phyloP scores from a whole-genome alignment of 495 filamentous ascomycete species.

The Umbilicaria muhlenbergii region DNA sequence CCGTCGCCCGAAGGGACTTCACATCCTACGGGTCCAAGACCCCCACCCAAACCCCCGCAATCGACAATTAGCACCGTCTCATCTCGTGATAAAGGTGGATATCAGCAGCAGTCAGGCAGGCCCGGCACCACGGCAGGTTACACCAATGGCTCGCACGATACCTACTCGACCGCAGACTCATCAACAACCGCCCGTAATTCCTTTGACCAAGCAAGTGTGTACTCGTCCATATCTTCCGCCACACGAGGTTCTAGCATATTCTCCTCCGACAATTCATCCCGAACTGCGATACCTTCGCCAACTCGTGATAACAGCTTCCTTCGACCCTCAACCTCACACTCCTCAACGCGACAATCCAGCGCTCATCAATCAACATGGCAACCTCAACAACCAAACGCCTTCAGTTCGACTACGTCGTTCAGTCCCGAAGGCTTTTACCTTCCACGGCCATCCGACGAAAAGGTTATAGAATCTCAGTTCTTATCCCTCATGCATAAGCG shows the following conservation, averaged over 20 bases:
- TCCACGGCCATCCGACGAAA: slow-evolving; percentile 62
- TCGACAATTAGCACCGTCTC: slow-evolving; percentile 47
- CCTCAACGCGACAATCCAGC: slow-evolving; percentile 9
- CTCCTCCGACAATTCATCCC: slow-evolving; percentile 47
- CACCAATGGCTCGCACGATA: slow-evolving; percentile 28
- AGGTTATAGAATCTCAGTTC: slow-evolving; percentile 82
- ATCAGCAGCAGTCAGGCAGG: slow-evolving; percentile 60
- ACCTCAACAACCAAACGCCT: slow-evolving; percentile 27
- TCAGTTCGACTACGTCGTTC: slow-evolving; percentile 33
- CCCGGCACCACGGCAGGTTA: slow-evolving; percentile 35
- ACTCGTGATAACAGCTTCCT: slow-evolving; percentile 20
- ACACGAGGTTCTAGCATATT: slow-evolving; percentile 49
- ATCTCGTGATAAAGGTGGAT: slow-evolving; percentile 49
- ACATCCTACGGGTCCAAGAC: slow-evolving; percentile 51
- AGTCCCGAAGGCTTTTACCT: slow-evolving; percentile 46
- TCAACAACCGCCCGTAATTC: slow-evolving; percentile 56
- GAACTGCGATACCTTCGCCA: slow-evolving; percentile 33
- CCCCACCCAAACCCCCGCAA: slow-evolving; percentile 47
- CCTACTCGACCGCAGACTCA: slow-evolving; percentile 50
- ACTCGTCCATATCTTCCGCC: slow-evolving; percentile 42
- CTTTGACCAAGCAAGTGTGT: slow-evolving; percentile 50
- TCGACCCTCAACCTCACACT: slow-evolving; percentile 9
- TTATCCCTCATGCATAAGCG: slow-evolving; percentile 90
- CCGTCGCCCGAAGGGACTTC: slow-evolving; percentile 31
- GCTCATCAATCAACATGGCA: slow-evolving; percentile 12